Evolutionary conservation across 2,329 filamentous ascomycete genomes (phyloP), one percentile per base, ranked within the genome.

Genomic region (Tolypocladium paradoxum): DNA sequence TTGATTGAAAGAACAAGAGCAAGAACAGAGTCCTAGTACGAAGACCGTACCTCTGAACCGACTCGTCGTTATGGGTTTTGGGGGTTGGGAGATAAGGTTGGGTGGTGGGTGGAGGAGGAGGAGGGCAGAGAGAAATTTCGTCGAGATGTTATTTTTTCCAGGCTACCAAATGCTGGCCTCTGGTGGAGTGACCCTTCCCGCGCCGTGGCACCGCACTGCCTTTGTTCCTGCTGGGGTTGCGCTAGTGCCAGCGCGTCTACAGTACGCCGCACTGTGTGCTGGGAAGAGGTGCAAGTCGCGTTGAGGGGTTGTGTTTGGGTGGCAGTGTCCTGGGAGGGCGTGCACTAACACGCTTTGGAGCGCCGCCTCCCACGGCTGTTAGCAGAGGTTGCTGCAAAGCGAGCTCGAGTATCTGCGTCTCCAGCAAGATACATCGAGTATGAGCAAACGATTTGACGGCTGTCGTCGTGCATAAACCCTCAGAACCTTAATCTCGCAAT

Each of bases 11-110:
- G 66, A 73, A 73, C 72, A 76, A 73, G 75, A 74, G 73, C 72
- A 75, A 78, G 78, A 76, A 77, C 77, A 82, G 76, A 78, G 74
- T 77, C 73, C 68, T 72, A 76, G 76, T 73, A 78, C 76, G 75
- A 76, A 68, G 71, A 74, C 72, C 76, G 77, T 75, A 78, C 77
- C 78, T 75, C 76, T 75, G 75, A 74, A 74, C 73, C 72, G 67
- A 65, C 67, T 72, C 68, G 69, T 70, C 72, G 71, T 68, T 65
- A 63, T 69, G 67, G 68, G 65, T 70, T 55, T 68, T 65, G 69
- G 66, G 67, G 62, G 61, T 64, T 66, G 72, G 72, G 67, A 66
- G 68, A 74, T 75, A 76, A 57, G 70, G 70, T 70, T 76, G 72
- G 73, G 67, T 67, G 69, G 71, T 72, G 71, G 67, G 67, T 65